Base-by-base conservation (phyloP, 176 grass and related monocot species). In the Oryza glumipatula region DNA sequence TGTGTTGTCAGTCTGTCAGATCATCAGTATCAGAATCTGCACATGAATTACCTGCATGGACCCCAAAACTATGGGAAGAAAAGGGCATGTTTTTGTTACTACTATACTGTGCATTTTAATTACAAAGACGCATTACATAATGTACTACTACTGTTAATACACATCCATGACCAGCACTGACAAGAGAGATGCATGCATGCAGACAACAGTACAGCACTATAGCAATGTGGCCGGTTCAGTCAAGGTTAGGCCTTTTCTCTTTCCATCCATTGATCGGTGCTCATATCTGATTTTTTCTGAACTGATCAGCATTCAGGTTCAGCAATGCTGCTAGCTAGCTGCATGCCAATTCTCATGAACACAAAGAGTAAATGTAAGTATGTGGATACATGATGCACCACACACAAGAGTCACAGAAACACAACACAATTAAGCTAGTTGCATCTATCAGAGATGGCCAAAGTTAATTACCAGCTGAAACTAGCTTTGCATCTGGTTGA, bases 171-270 rank as follows among this genome's bases (percentile, higher is more conserved):
- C 15, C 15, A 67, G 11, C 63, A n/a, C 63, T 51, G 10, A 33
- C 32, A 21, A 68, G 16, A 49, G n/a, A 61, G 35, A 16, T 12
- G 70, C 63, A 24, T 38, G 72, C 60, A 58, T 8, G 80, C 51
- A 47, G 15, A 24, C 33, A 63, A 16, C 30, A 56, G 51, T 49
- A 58, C 8, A 63, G 58, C 58, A 63, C 19, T 58, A 61, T 43
- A 4, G 35, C 76, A 43, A 67, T 69, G 45, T 68, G 64, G 32
- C 15, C 33, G 73, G 46, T 28, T 64, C 49, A 30, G 83, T n/a
- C 35, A 70, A 51, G 83, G 5, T 30, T 69, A 77, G n/a, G 82
- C 32, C 35, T 76, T 84, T 76, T 21, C 79, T 10, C 43, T 39
- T 81, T 52, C 66, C 4, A 32, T 70, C 19, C 21, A 56, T 39